phyloP scores from a whole-genome alignment of 176 grass and related monocot species.

The Ensete ventricosum region DNA sequence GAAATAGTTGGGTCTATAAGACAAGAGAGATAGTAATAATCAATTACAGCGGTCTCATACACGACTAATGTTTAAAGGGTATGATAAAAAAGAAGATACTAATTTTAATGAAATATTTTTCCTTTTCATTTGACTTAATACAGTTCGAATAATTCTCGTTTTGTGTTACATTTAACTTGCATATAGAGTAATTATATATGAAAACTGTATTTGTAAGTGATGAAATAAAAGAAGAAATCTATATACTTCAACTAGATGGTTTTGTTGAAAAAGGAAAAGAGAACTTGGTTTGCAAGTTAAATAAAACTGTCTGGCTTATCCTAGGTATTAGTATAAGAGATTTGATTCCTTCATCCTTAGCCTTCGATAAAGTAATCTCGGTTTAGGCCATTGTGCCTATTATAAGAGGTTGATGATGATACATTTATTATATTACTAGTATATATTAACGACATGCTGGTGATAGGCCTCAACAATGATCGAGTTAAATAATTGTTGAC shows the following conservation, averaged over 20 bases:
- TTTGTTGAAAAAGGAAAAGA: neutral
- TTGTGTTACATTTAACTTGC: neutral
- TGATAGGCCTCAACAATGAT: neutral
- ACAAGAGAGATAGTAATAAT: neutral
- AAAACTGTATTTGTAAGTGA: neutral
- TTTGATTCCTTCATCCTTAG: too few relatives aligned
- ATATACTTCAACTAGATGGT: neutral
- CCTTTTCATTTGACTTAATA: neutral
- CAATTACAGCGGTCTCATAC: neutral
- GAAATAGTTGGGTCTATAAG: neutral
- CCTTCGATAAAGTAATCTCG: too few relatives aligned
- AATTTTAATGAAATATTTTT: too few relatives aligned
- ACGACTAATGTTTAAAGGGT: neutral
- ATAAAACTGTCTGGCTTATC: neutral
- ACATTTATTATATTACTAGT: neutral
- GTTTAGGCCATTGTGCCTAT: too few relatives aligned
- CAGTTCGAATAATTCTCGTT: neutral
- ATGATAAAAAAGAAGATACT: neutral
- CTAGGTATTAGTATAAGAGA: neutral
- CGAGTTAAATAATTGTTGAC: neutral
- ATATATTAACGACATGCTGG: neutral
- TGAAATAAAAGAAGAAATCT: neutral
- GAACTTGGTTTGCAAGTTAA: neutral
- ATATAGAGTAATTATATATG: neutral
- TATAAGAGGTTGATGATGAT: neutral